Conservation (phyloP, 306 rosid genomes). For the Geum urbanum region DNA sequence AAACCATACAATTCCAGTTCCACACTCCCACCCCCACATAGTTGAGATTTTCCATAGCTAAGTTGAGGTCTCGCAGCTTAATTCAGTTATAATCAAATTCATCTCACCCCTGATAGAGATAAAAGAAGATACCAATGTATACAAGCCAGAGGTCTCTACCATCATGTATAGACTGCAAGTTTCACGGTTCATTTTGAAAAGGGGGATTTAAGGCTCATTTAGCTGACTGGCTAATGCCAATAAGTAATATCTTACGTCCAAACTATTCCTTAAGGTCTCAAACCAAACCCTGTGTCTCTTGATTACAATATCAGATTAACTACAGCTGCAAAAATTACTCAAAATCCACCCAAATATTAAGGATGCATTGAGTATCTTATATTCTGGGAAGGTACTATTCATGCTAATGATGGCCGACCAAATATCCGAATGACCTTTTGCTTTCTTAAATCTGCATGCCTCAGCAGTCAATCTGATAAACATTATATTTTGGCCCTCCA, state of each 20-base stretch:
- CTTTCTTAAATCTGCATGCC: constrained; percentile 4
- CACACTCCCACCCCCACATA: not conserved
- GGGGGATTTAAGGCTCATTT: not conserved
- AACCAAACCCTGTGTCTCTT: not conserved
- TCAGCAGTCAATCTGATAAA: constrained; percentile 5
- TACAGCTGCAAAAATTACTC: constrained; percentile 3
- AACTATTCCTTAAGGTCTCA: not conserved
- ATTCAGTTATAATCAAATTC: not conserved
- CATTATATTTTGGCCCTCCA: constrained; percentile 14
- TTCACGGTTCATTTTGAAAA: not conserved
- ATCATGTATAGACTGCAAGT: too few species aligned
- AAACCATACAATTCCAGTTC: not conserved
- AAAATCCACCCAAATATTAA: not conserved
- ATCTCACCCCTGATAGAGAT: not conserved
- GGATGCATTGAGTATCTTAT: constrained; percentile 4
- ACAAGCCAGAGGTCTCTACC: not conserved
- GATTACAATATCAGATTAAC: not conserved
- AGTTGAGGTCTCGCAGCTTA: not conserved
- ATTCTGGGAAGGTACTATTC: constrained; percentile 6
- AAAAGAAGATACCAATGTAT: not conserved
- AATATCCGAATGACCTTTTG: constrained; percentile 8
- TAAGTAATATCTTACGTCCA: not conserved
- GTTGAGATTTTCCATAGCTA: not conserved
- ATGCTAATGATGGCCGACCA: constrained; percentile 4
- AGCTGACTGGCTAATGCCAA: not conserved